Conservation (phyloP, 305 asterid genomes). For the Fraxinus greggii region DNA sequence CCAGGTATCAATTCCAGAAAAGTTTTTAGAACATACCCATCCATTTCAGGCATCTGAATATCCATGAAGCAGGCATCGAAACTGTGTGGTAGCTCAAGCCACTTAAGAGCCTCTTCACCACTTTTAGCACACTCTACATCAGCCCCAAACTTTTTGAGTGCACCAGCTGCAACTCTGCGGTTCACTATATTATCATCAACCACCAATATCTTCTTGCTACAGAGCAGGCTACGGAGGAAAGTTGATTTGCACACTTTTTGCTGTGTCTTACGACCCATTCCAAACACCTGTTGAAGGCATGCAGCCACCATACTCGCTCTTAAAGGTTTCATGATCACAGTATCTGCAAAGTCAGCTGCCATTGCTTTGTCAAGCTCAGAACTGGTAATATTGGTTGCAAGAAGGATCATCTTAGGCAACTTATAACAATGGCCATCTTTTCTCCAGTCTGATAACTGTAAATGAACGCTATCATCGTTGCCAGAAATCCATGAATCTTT, state of each 20-base stretch:
- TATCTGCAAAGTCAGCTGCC: constrained; percentile 71
- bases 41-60: constrained; percentile 99
- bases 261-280: constrained; percentile 45
- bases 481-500: constrained; percentile 72
- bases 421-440: constrained; percentile 48
- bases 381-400: constrained; percentile 59
- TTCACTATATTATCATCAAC: constrained; percentile 88
- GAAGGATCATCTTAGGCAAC: constrained; percentile 72
- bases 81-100: constrained; percentile 72
- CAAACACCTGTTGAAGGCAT: constrained; percentile 73
- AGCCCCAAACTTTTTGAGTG: constrained; percentile 82
- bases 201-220: constrained; percentile 80
- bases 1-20: constrained; percentile 1
- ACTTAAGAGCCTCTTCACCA: constrained; percentile 76
- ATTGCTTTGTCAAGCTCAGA: constrained; percentile 66
- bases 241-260: constrained; percentile 34
- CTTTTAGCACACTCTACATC: constrained; percentile 74
- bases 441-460: constrained; percentile 39
- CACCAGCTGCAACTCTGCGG: constrained; percentile 92
- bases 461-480: constrained; percentile 41
- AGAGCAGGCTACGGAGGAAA: constrained; percentile 53
- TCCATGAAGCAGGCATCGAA: constrained; percentile 97
- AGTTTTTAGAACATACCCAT: constrained; percentile 56
- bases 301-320: constrained; percentile 85
- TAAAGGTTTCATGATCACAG: constrained; percentile 79